Evolutionary conservation across 352 stramenopile species (phyloP), one percentile per base, ranked within the genome.

Genomic region (Phytophthora palmivora): DNA sequence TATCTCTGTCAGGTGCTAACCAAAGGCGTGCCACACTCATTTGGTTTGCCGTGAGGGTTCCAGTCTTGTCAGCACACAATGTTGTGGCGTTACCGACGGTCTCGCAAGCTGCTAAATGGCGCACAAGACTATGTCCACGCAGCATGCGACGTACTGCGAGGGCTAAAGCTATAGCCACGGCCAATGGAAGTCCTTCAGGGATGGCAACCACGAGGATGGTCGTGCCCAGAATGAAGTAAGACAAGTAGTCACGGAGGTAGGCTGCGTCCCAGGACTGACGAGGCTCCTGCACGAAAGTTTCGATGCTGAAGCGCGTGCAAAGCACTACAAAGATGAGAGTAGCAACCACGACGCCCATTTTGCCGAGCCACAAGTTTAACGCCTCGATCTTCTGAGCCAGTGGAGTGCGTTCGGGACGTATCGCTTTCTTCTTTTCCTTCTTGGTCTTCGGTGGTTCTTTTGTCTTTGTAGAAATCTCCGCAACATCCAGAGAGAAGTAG

Each of bases 61-160:
- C 96, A 0, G 96, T 99, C 75, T 97, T 98, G 76, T 98, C 95
- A 1, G 91, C 97, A 62, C 94, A 99, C 68, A 99, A 98, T 12
- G 94, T 98, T 2, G 96, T 99, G 16, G 96, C 96, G 72, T 95
- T 98, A 30, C 96, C 96, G 82, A 98, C 98, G 4, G 96, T 99
- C 79, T 99, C 97, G 70, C 96, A 98, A 10, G 96, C 96, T 38
- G 96, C 84, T 47, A 99, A 73, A 50, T 98, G 89, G 45, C 96
- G 97, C 24, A 99, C 97, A 19, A 99, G 84, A 74, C 98, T 98
- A 64, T 98, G 91, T 57, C 98, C 94, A 51, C 89, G 87, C 56
- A 98, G 96, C 96, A 99, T 99, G 62, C 98, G 95, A 30, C 92
- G 93, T 8, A 95, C 98, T 3, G 81, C 93, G 55, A 96, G 92